Conservation (phyloP, 2,329 filamentous ascomycete species). For the Penicillium italicum region DNA sequence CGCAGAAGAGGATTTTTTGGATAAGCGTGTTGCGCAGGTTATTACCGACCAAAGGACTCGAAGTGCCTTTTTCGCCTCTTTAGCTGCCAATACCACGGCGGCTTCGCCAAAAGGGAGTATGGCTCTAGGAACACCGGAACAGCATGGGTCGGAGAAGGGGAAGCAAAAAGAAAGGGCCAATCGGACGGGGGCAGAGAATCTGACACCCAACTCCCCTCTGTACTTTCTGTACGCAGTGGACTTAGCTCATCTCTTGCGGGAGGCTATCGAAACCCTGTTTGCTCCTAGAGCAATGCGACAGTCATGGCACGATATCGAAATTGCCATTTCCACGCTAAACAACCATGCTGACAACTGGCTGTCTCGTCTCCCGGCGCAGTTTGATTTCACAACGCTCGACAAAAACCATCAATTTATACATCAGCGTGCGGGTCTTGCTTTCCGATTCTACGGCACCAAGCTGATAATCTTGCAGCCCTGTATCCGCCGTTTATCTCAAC, state of each 20-base stretch:
- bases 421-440: slow-evolving; percentile 37
- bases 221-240: slow-evolving; percentile 42
- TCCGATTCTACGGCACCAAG: slow-evolving; percentile 44
- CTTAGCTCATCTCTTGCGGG: slow-evolving; percentile 34
- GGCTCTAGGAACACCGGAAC: slow-evolving; percentile 13
- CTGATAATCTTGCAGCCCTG: slow-evolving; percentile 44
- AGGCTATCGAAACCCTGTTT: slow-evolving; percentile 39
- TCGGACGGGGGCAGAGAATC: slow-evolving; percentile 26
- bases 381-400: slow-evolving; percentile 33
- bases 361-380: slow-evolving; percentile 36
- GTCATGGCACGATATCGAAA: slow-evolving; percentile 38
- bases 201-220: slow-evolving; percentile 37
- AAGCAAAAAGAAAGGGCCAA: slow-evolving; percentile 19
- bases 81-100: slow-evolving; percentile 12
- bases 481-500: slow-evolving; percentile 37
- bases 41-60: slow-evolving; percentile 35
- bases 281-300: slow-evolving; percentile 35
- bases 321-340: slow-evolving; percentile 34
- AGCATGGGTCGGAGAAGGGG: slow-evolving; percentile 5
- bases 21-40: slow-evolving; percentile 31
- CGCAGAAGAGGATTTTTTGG: slow-evolving; percentile 37
- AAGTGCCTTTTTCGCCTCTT: slow-evolving; percentile 24
- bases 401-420: slow-evolving; percentile 28
- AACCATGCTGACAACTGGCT: slow-evolving; percentile 39
- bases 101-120: background rate